Percentiles rank a stretch among this genome's conserved stretches.
Evolutionary conservation across 2,329 filamentous ascomycete genomes (phyloP).

Genomic region (Paraphaeosphaeria sporulosa): DNA sequence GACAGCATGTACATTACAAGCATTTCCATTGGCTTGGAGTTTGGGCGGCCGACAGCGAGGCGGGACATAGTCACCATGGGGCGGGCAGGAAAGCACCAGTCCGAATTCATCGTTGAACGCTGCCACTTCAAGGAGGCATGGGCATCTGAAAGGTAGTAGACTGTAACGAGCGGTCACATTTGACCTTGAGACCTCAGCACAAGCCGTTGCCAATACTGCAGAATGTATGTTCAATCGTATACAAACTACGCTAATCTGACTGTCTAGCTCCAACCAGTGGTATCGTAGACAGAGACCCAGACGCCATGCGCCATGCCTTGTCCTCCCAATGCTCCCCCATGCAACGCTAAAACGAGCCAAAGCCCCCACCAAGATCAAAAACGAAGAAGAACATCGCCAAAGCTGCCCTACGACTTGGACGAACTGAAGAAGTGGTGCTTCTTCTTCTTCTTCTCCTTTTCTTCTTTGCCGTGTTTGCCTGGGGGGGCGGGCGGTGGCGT

Average conservation of each 20-base stretch:
- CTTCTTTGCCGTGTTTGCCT: conserved; percentile 28
- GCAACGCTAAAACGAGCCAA: conserved; percentile 6
- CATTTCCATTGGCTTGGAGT: too few species aligned
- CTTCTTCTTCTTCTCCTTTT: conserved; percentile 59
- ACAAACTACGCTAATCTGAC: not conserved
- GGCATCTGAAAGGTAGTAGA: too few species aligned
- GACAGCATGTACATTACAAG: too few species aligned
- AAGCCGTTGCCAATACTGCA: not conserved
- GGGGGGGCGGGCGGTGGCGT: conserved; percentile 21
- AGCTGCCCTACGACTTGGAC: conserved; percentile 16
- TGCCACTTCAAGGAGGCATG: too few species aligned
- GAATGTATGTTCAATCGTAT: conserved; percentile 2
- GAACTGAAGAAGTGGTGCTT: conserved; percentile 64
- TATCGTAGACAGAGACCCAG: conserved; percentile 8
- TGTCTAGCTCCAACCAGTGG: conserved; percentile 10
- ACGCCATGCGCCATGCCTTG: conserved; percentile 5
- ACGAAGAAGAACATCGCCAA: not conserved
- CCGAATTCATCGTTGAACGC: too few species aligned
- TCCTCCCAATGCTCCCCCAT: conserved; percentile 4
- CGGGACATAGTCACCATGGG: too few species aligned
- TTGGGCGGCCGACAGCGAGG: too few species aligned
- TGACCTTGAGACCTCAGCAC: too few species aligned
- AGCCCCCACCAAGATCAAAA: not conserved
- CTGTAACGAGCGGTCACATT: too few species aligned
- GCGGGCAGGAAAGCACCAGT: too few species aligned